A percentile compares a stretch with the other conserved stretches of the same genome.
phyloP scores from a whole-genome alignment of 768 basidiomycete species.

The Amanita brunnescens region DNA sequence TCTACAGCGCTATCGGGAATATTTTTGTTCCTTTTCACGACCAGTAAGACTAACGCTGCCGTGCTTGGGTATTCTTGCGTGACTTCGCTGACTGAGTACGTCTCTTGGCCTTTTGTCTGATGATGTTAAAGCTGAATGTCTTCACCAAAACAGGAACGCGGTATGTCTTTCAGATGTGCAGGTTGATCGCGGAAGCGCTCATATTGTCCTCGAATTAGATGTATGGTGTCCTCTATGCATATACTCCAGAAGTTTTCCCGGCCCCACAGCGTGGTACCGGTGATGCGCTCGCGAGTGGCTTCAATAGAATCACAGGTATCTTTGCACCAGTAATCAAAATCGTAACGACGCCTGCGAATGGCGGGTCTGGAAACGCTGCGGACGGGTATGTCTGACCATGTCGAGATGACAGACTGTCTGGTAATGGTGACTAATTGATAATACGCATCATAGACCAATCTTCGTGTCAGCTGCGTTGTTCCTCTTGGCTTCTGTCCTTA shows the following conservation, averaged over 20 bases:
- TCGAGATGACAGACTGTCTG: too few species aligned
- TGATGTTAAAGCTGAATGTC: not conserved
- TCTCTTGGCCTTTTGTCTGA: constrained; percentile 3
- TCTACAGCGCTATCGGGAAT: constrained; percentile 36
- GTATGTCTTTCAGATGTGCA: constrained; percentile 16
- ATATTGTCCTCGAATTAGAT: constrained; percentile 23
- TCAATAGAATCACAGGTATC: constrained; percentile 41
- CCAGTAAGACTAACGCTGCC: constrained; percentile 28
- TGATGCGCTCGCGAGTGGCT: constrained; percentile 38
- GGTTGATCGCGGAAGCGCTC: not conserved
- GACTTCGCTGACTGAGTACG: constrained; percentile 32
- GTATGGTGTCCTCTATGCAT: constrained; percentile 48
- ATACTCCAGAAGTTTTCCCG: constrained; percentile 52
- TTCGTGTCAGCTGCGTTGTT: constrained; percentile 40
- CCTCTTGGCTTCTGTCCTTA: constrained; percentile 30
- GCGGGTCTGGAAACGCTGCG: constrained; percentile 18
- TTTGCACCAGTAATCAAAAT: constrained; percentile 43
- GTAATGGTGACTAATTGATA: not conserved
- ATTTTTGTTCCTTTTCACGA: constrained; percentile 46
- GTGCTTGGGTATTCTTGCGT: constrained; percentile 41
- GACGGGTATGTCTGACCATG: constrained; percentile 22
- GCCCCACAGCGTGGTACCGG: constrained; percentile 49
- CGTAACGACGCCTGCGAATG: constrained; percentile 26
- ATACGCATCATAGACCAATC: constrained; percentile 25
- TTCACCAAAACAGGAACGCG: constrained; percentile 24